Percentiles rank a stretch among this genome's conserved stretches.
phyloP scores from a whole-genome alignment of 1,139 yeast genomes.

The Hyphopichia pseudoburtonii region DNA sequence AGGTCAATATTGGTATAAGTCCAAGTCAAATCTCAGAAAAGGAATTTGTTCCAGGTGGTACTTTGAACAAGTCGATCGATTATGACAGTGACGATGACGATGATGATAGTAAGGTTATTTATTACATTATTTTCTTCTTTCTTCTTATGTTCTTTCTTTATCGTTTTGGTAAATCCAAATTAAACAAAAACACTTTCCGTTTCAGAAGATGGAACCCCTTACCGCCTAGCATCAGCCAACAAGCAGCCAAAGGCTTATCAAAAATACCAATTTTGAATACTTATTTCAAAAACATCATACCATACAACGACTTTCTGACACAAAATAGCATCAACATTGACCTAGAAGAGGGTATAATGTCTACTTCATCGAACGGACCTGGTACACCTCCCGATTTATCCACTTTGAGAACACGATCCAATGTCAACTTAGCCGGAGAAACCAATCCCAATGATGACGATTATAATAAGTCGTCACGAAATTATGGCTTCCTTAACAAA shows the following conservation, averaged over 20 bases:
- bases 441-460: conserved; percentile 11
- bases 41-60: conserved; percentile 36
- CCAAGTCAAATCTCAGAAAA: conserved; percentile 52
- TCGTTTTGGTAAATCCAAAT: conserved; percentile 16
- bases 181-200: conserved; percentile 15
- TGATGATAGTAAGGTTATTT: conserved; percentile 15
- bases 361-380: conserved; percentile 16
- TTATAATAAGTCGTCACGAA: conserved; percentile 15
- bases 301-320: conserved; percentile 11
- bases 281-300: conserved; percentile 11
- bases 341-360: conserved; percentile 34
- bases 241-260: conserved; percentile 7
- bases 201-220: conserved; percentile 17
- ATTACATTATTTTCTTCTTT: conserved; percentile 19
- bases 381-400: conserved; percentile 17
- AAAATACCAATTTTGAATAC: conserved; percentile 19
- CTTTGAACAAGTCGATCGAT: conserved; percentile 7
- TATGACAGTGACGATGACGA: conserved; percentile 23
- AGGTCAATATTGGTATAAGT: conserved; percentile 44
- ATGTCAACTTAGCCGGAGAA: conserved; percentile 31
- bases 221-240: conserved; percentile 11
- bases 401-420: conserved; percentile 43
- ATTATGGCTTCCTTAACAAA: conserved; percentile 26
- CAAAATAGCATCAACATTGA: conserved; percentile 22
- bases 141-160: conserved; percentile 19